phyloP scores from a whole-genome alignment of 2,329 filamentous ascomycete species.

The Colletotrichum agaves region DNA sequence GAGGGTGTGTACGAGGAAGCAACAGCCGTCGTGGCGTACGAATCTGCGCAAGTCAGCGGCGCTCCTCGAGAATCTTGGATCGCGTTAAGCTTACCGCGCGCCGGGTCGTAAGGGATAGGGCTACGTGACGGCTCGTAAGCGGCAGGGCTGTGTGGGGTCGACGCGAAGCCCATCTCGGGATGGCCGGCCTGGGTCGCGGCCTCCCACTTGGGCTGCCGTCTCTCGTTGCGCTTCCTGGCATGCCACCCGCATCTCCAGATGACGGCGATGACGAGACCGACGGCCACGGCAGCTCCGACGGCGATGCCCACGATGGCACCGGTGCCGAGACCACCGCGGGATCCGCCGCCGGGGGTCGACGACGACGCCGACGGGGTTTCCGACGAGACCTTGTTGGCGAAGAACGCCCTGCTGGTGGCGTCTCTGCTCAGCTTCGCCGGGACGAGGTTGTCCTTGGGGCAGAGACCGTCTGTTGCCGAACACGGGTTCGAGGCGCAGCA shows the following conservation, averaged over 20 bases:
- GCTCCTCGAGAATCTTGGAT: not conserved
- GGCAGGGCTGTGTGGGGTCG: conserved; percentile 23
- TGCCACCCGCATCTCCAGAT: conserved; percentile 35
- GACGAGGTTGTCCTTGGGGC: conserved; percentile 41
- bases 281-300: conserved; percentile 33
- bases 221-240: conserved; percentile 35
- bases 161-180: conserved; percentile 28
- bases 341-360: not conserved
- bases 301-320: conserved; percentile 40
- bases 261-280: conserved; percentile 26
- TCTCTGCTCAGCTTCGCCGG: conserved; percentile 43
- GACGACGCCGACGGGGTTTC: conserved; percentile 3
- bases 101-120: conserved; percentile 9
- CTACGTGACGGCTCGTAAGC: conserved; percentile 12
- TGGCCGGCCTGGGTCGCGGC: conserved; percentile 6
- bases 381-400: conserved; percentile 18
- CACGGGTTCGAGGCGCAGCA: conserved; percentile 52
- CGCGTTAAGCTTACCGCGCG: conserved; percentile 10
- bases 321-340: conserved; percentile 16
- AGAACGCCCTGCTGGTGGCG: conserved; percentile 19
- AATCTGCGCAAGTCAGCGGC: conserved; percentile 2
- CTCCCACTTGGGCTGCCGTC: conserved; percentile 29
- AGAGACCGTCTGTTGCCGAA: conserved; percentile 37
- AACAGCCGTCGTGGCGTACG: conserved; percentile 20
- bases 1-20: conserved; percentile 6